Conservation (phyloP, 257 asterid genomes). For the Nicotiana undulata region DNA sequence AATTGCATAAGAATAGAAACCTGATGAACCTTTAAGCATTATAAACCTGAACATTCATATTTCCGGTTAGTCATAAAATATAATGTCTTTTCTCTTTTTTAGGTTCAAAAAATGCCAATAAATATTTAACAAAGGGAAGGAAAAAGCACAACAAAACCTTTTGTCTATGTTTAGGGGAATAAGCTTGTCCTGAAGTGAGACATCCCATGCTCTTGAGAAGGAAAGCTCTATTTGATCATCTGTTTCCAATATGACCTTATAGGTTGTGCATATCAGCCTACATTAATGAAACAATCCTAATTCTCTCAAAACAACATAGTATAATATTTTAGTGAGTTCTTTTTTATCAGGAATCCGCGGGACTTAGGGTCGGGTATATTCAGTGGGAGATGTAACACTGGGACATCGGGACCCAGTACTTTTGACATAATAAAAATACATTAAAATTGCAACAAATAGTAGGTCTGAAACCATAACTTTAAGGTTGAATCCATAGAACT, state of each 20-base stretch:
- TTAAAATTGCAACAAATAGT: too few species aligned
- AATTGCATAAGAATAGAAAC: conserved; percentile 80
- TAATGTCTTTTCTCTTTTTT: background rate
- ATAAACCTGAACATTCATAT: conserved; percentile 42
- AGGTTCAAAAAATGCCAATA: background rate
- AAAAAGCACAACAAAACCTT: conserved; percentile 29
- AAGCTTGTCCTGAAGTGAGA: conserved; percentile 53
- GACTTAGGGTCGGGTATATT: too few species aligned
- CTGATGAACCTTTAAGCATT: conserved; percentile 60
- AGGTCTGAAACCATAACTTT: too few species aligned
- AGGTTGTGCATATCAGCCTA: conserved; percentile 63
- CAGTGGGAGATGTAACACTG: too few species aligned
- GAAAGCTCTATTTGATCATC: conserved; percentile 72
- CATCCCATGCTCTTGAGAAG: conserved; percentile 73
- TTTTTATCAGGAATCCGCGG: too few species aligned
- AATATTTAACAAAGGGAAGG: background rate
- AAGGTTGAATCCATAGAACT: too few species aligned
- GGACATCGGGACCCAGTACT: too few species aligned
- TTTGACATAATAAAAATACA: too few species aligned
- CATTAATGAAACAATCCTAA: background rate
- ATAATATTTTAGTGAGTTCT: too few species aligned
- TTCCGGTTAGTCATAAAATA: conserved; percentile 3
- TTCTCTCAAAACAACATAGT: background rate
- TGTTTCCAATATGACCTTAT: conserved; percentile 45
- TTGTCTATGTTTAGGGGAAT: conserved; percentile 61